Evolutionary conservation across 2,329 filamentous ascomycete genomes (phyloP).

Genomic region (Neopestalotiopsis rosae): DNA sequence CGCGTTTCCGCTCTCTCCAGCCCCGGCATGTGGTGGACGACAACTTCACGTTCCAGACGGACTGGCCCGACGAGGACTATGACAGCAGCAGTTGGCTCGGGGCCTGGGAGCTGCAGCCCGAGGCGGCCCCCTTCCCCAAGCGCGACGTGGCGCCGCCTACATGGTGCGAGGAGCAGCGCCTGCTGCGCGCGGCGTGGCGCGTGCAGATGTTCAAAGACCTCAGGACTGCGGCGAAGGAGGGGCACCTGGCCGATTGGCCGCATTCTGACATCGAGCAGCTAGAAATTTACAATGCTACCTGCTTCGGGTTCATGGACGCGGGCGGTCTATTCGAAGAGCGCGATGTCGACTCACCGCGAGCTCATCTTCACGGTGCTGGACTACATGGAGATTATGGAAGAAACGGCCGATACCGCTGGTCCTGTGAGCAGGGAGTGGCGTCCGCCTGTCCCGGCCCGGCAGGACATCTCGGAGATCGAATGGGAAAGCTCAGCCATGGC

Average conservation of each 20-base stretch:
- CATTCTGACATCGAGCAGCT: background rate
- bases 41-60: background rate
- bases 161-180: background rate
- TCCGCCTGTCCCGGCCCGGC: background rate
- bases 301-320: no score
- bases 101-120: background rate
- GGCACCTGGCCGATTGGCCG: background rate
- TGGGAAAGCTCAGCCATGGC: background rate
- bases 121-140: background rate
- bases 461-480: background rate
- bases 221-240: background rate
- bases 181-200: background rate
- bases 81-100: no score
- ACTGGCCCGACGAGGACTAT: background rate
- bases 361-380: background rate
- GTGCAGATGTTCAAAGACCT: background rate
- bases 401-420: background rate
- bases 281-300: no score
- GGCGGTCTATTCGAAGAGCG: no score
- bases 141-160: background rate
- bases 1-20: background rate
- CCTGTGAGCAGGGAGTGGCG: background rate
- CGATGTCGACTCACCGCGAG: no score
- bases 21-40: background rate
- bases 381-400: background rate